phyloP scores from a whole-genome alignment of 2,329 filamentous ascomycete species.

The Cordyceps sp. region DNA sequence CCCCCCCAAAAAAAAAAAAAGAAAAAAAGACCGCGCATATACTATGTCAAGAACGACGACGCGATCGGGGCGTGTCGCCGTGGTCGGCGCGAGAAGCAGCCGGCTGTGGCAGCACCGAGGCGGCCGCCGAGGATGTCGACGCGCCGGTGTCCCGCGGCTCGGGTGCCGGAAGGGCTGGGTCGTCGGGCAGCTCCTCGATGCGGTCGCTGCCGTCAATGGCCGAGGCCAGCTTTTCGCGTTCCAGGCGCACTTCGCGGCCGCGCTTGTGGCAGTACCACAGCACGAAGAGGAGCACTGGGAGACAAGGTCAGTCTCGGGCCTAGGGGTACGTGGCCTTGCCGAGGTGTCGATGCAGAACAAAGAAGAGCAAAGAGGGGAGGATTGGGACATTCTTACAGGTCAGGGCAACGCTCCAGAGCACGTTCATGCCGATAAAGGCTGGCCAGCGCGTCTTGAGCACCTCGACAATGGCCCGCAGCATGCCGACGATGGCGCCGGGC shows the following conservation, averaged over 20 bases:
- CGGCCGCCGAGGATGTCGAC: neutral
- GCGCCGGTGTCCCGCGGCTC: too few relatives aligned
- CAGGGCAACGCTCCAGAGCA: conserved; percentile 75
- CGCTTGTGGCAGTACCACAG: conserved; percentile 98
- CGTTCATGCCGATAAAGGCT: conserved; percentile 78
- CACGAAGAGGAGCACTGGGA: conserved; percentile 71
- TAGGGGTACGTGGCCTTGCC: too few relatives aligned
- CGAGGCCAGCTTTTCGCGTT: conserved; percentile 29
- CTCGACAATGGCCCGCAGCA: conserved; percentile 81
- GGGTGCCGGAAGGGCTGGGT: conserved; percentile 23
- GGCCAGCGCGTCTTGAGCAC: conserved; percentile 80
- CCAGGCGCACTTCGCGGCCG: conserved; percentile 68
- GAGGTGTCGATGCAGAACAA: neutral
- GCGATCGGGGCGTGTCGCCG: too few relatives aligned
- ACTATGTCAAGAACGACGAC: too few relatives aligned
- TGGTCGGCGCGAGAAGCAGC: neutral
- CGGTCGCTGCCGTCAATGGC: conserved; percentile 22
- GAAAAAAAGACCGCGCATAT: too few relatives aligned
- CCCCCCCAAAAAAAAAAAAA: too few relatives aligned
- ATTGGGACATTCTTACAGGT: conserved; percentile 44
- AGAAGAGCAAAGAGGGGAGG: neutral
- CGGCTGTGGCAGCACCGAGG: neutral
- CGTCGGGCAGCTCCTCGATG: conserved; percentile 33
- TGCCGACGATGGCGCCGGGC: conserved; percentile 67
- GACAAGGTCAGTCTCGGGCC: conserved; percentile 2